Evolutionary conservation across 169 alveolate genomes (phyloP).

Genomic region (Plasmodium falciparum): DNA sequence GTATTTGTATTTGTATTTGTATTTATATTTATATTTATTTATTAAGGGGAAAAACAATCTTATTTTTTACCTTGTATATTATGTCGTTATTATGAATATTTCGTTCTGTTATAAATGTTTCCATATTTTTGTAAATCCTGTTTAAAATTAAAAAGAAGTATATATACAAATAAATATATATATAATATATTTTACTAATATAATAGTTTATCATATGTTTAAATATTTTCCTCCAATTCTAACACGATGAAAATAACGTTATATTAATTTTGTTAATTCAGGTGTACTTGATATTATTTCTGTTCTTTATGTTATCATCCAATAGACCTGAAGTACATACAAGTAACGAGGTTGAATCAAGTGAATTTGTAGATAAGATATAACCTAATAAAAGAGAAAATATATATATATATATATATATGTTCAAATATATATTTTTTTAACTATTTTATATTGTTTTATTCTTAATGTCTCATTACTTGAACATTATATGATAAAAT

Average conservation of each 20-base stretch:
- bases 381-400: slow-evolving; percentile 33
- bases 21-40: too few relatives aligned
- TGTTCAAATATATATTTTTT: neutral
- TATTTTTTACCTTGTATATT: slow-evolving; percentile 42
- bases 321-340: slow-evolving; percentile 25
- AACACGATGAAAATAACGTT: neutral
- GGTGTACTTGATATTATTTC: slow-evolving; percentile 10
- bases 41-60: neutral
- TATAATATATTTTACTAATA: neutral
- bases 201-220: neutral
- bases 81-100: slow-evolving; percentile 38
- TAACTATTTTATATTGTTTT: neutral
- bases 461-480: too few relatives aligned
- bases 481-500: too few relatives aligned
- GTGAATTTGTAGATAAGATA: slow-evolving; percentile 41
- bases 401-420: neutral
- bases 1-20: too few relatives aligned
- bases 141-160: neutral
- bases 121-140: slow-evolving; percentile 15
- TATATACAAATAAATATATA: neutral
- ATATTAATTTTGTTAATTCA: neutral
- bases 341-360: slow-evolving; percentile 44
- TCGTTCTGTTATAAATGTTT: slow-evolving; percentile 20
- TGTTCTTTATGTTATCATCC: slow-evolving; percentile 16
- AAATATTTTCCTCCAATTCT: neutral